Percentiles rank a stretch among this genome's conserved stretches.
phyloP scores from a whole-genome alignment of 805 yeast species.

The Lachancea mirantina region DNA sequence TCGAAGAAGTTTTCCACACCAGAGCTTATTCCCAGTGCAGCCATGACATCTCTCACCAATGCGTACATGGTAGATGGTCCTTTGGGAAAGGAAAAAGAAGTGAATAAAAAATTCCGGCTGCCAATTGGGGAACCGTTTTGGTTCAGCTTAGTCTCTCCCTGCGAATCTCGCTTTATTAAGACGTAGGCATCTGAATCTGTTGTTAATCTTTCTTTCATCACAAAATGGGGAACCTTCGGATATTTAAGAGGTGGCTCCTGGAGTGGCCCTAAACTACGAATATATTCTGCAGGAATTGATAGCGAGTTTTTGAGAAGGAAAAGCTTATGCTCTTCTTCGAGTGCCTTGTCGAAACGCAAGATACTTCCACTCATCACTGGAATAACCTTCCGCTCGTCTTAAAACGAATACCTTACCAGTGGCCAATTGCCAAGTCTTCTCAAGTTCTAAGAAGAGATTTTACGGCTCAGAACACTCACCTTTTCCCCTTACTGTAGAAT shows the following conservation, averaged over 20 bases:
- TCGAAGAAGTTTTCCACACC: constrained; percentile 42
- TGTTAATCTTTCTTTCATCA: constrained; percentile 14
- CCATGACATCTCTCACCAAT: constrained; percentile 30
- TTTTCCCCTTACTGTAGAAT: too few species aligned
- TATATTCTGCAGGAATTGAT: constrained; percentile 14
- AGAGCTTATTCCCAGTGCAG: constrained; percentile 41
- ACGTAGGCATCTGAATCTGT: constrained; percentile 14
- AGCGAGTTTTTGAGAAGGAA: constrained; percentile 20
- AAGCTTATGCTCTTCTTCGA: constrained; percentile 17
- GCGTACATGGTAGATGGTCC: constrained; percentile 34
- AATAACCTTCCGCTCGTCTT: too few species aligned
- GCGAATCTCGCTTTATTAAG: constrained; percentile 30
- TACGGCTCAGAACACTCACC: too few species aligned
- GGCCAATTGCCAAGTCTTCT: too few species aligned
- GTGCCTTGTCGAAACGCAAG: constrained; percentile 1
- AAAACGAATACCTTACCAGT: too few species aligned
- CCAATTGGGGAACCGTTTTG: constrained; percentile 34
- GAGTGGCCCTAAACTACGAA: constrained; percentile 19
- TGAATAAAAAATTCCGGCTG: constrained; percentile 35
- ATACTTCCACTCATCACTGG: too few species aligned
- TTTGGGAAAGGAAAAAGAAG: constrained; percentile 36
- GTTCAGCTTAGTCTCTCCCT: constrained; percentile 41
- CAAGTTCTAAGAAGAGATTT: too few species aligned
- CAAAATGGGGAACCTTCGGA: constrained; percentile 7
- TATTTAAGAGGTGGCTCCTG: constrained; percentile 15